Base-by-base conservation (phyloP, 1,284 basidiomycete species). In the Cryptococcus maquisensis region DNA sequence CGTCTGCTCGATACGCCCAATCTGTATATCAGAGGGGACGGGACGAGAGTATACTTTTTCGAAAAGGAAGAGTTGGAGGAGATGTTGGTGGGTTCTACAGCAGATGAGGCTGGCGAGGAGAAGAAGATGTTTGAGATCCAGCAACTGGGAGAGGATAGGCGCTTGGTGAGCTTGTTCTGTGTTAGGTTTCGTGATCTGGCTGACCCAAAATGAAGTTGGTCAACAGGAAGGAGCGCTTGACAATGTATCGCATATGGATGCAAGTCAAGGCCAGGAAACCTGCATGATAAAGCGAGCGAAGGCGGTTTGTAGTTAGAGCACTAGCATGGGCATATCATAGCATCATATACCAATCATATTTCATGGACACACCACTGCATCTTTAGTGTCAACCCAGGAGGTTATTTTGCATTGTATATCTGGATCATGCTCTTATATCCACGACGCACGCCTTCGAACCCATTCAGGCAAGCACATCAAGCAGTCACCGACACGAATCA, bases 201-300 rank as follows among this genome's bases (percentile, higher is more conserved):
- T n/a, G 43, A 44, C n/a, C 15, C 15, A 20, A 16, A 32, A 32
- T 24, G 44, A 48, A 76, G 58, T 80, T 97, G 47, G 85, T 97
- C 40, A 97, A 97, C 72, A 81, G 93, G 49, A 96, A 94, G 74
- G 80, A 90, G 53, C 86, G 92, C 77, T 77, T 94, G 51, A 92
- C 94, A 76, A 97, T 97, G 93, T 95, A 94, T 73, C 80, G 93
- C 43, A 88, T 93, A 4, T 95, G 90, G 90, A 86, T 94, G 84
- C 90, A 95, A 75, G 88, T 84, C 3, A 89, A 88, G 72, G 93
- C 92, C 66, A 78, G 79, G 51, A 89, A 87, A 66, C 49, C 72
- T 41, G 47, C 47, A 26, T 40, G 12, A 13, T 41, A 18, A 10
- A 32, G 28, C 28, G 28, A 32, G 28, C 28, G 6, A 6, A 32